Conservation (phyloP, 2,329 filamentous ascomycete species). For the Penicillium sclerotiorum region DNA sequence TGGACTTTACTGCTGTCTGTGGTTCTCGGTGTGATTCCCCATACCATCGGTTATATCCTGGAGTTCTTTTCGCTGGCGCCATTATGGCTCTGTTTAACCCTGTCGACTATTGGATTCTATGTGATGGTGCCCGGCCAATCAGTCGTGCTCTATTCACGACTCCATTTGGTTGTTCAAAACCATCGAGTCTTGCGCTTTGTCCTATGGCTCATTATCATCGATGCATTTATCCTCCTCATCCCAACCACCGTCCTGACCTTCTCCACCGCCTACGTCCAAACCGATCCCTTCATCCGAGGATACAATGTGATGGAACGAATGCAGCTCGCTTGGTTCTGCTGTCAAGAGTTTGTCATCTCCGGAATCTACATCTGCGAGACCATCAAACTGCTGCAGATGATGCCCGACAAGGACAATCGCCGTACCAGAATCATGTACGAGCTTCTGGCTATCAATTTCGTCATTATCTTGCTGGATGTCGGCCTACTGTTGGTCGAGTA, state of each 20-base stretch:
- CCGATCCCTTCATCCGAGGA: conserved; percentile 29
- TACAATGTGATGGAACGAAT: conserved; percentile 50
- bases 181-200: conserved; percentile 51
- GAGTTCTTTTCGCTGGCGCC: conserved; percentile 40
- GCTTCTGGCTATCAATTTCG: conserved; percentile 51
- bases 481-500: conserved; percentile 48
- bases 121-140: conserved; percentile 64
- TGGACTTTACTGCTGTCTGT: conserved; percentile 43
- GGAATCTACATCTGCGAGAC: conserved; percentile 57
- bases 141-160: conserved; percentile 64
- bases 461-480: conserved; percentile 52
- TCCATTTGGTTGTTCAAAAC: conserved; percentile 61
- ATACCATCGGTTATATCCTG: conserved; percentile 44
- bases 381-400: conserved; percentile 45
- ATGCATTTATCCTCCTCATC: conserved; percentile 56
- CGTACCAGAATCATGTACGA: conserved; percentile 51
- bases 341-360: conserved; percentile 52
- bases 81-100: conserved; percentile 39
- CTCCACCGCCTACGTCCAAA: conserved; percentile 35
- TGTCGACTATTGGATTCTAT: conserved; percentile 58
- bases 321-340: conserved; percentile 47
- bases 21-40: conserved; percentile 38
- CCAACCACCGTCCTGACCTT: conserved; percentile 59
- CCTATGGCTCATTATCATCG: conserved; percentile 60
- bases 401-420: conserved; percentile 36